Base-by-base conservation (phyloP, 257 asterid species). In the Lavandula angustifolia region DNA sequence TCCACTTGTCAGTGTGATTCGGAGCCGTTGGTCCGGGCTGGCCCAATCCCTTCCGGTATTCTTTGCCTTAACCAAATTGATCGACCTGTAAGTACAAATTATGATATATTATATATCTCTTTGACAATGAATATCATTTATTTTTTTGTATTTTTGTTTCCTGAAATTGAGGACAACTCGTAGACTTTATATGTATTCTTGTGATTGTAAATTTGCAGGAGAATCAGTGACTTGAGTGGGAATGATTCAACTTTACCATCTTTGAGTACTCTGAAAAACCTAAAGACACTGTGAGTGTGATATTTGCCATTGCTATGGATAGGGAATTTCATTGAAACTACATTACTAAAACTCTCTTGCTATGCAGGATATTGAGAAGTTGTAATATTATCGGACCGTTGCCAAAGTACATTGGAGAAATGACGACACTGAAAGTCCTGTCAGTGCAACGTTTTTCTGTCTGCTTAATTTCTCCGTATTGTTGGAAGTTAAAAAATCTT, bases 181-280 rank as follows among this genome's bases (percentile, higher is more conserved):
- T 46, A 47, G 41, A 40, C 18, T 52, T 51, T 33, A 27, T 37
- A 16, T 13, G 5, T 64, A 54, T 61, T 60, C 10, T 27, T 40
- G 48, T 62, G 69, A 65, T 61, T 63, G 68, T 33, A 10, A 42
- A 60, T 70, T 50, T 60, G 79, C 89, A 88, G 96, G 86, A 84
- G 91, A 76, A 80, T 88, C 50, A 85, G 87, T 58, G 96, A 88
- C 74, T 71, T 88, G 85, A 77, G 41, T 12, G 94, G 89, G 53
- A 82, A 77, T 49, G 82, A 43, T 11, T 78, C 94, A 12, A 54
- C 72, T 67, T 83, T 88, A 64, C 96, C 91, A 18, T 51, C 64
- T 66, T 74, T 88, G 29, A 57, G 56, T 43, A 48, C 60, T 44
- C 60, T 68, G 17, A 68, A 16, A 34, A 73, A 52, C 35, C 69